These are phyloP conservation scores for Aspergillus puulaauensis DNA, from an alignment of 2,329 filamentous ascomycete genomes.

Conservation along the genomic window DNA sequence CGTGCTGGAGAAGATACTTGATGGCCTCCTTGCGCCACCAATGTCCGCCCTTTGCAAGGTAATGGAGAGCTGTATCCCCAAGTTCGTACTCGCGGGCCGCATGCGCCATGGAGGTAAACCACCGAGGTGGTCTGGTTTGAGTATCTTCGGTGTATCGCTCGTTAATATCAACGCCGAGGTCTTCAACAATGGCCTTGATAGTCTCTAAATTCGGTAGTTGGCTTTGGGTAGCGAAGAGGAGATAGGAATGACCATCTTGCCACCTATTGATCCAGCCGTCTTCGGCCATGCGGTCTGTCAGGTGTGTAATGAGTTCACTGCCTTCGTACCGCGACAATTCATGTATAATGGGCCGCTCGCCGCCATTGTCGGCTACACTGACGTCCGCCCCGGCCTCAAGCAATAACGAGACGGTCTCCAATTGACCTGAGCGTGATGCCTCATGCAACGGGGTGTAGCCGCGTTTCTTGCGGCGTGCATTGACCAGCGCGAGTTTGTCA, in stretches of 20 bases:
- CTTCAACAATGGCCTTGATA: conserved; percentile 18
- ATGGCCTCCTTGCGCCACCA: conserved; percentile 22
- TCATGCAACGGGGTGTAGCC: conserved; percentile 19
- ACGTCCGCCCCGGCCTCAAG: conserved; percentile 18
- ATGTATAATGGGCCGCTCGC: neutral
- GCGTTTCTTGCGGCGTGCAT: conserved; percentile 12
- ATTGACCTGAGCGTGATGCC: conserved; percentile 21
- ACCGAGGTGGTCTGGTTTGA: neutral
- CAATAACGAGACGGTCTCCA: conserved; percentile 19
- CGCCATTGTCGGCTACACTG: neutral
- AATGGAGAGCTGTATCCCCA: conserved; percentile 18
- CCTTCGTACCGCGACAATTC: conserved; percentile 4
- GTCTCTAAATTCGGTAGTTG: conserved; percentile 18
- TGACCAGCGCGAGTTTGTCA: conserved; percentile 7
- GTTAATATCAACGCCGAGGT: conserved; percentile 18
- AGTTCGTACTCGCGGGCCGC: conserved; percentile 8
- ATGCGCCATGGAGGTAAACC: conserved; percentile 2
- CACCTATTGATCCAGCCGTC: conserved; percentile 18
- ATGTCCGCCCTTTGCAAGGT: conserved; percentile 18
- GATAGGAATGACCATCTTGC: conserved; percentile 6
- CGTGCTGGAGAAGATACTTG: conserved; percentile 13
- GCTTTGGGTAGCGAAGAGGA: conserved; percentile 16
- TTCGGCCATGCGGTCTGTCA: conserved; percentile 6
- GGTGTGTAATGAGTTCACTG: conserved; percentile 12
- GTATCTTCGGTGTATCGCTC: conserved; percentile 5